These are phyloP conservation scores for Citrus cavaleriei DNA, from an alignment of 345 rosid species.

Conservation along the genomic window DNA sequence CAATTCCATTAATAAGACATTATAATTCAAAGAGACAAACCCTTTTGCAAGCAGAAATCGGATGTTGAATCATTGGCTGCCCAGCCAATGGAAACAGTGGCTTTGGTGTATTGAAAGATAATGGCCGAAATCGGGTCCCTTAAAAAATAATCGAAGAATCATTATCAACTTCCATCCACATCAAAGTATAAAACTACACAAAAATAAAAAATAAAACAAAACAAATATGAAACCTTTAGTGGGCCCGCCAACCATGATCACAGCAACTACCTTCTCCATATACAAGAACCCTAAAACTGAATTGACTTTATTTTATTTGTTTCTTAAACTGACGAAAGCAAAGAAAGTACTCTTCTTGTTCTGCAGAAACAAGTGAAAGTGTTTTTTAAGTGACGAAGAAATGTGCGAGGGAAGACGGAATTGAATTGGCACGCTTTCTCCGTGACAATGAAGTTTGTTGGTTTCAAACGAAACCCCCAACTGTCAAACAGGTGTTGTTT, in stretches of 20 bases:
- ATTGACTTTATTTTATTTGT: not conserved
- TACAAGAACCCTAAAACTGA: constrained; percentile 9
- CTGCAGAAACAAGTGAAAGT: not conserved
- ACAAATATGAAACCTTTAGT: constrained; percentile 53
- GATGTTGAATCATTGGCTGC: constrained; percentile 90
- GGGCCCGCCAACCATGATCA: constrained; percentile 92
- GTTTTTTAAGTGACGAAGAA: not conserved
- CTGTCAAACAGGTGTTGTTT: not conserved
- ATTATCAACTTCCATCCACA: constrained; percentile 4
- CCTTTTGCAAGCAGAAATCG: constrained; percentile 84
- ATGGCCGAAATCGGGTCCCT: constrained; percentile 84
- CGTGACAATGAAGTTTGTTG: not conserved
- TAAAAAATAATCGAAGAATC: not conserved
- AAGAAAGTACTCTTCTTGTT: not conserved
- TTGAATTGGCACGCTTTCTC: not conserved
- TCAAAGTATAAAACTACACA: not conserved
- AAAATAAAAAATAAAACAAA: not conserved
- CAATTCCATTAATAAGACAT: not conserved
- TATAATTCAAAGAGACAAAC: constrained; percentile 25
- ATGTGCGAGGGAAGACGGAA: not conserved
- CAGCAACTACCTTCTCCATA: constrained; percentile 77
- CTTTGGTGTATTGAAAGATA: constrained; percentile 75
- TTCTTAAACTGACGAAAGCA: not conserved
- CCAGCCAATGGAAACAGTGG: constrained; percentile 86
- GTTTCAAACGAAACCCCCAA: not conserved